Evolutionary conservation across 2,329 filamentous ascomycete genomes (phyloP).

Genomic region (Xylaria polymorpha): DNA sequence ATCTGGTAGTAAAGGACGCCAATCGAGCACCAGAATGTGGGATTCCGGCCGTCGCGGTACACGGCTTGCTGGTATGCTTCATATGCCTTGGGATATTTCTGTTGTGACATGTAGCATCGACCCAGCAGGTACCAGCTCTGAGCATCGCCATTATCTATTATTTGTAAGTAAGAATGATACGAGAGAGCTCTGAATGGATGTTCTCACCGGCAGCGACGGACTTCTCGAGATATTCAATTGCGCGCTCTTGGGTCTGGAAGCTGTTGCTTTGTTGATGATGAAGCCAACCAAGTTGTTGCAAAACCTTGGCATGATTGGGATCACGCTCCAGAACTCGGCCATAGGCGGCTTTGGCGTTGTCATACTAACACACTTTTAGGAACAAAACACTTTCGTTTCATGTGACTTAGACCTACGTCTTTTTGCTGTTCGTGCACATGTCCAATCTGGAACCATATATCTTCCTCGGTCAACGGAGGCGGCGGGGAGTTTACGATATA

Average conservation of each 20-base stretch:
- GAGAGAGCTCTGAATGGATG: conserved; percentile 36
- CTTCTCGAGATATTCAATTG: conserved; percentile 97
- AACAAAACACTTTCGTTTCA: conserved; percentile 38
- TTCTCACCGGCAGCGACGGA: conserved; percentile 87
- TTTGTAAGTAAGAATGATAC: conserved; percentile 46
- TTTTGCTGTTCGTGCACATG: conserved; percentile 99
- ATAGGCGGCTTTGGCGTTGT: conserved; percentile 92
- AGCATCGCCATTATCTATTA: conserved; percentile 86
- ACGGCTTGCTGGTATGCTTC: conserved; percentile 99
- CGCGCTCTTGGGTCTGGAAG: conserved; percentile 92
- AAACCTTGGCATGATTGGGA: conserved; percentile 95
- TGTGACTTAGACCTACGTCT: conserved; percentile 74
- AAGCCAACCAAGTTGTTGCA: conserved; percentile 97
- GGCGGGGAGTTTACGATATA: conserved; percentile 96
- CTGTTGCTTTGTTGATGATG: conserved; percentile 95
- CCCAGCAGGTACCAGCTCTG: conserved; percentile 99
- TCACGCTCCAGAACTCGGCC: conserved; percentile 92
- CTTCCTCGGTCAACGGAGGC: conserved; percentile 91
- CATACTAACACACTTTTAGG: conserved; percentile 73
- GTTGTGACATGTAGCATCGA: conserved; percentile 98
- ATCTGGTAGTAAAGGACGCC: conserved; percentile 99
- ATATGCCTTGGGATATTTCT: conserved; percentile 98
- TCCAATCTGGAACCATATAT: conserved; percentile 99
- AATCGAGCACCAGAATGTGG: conserved; percentile 99
- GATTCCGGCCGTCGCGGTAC: conserved; percentile 96